phyloP scores from a whole-genome alignment of 768 basidiomycete species.

The Lactarius pseudohatsudake region DNA sequence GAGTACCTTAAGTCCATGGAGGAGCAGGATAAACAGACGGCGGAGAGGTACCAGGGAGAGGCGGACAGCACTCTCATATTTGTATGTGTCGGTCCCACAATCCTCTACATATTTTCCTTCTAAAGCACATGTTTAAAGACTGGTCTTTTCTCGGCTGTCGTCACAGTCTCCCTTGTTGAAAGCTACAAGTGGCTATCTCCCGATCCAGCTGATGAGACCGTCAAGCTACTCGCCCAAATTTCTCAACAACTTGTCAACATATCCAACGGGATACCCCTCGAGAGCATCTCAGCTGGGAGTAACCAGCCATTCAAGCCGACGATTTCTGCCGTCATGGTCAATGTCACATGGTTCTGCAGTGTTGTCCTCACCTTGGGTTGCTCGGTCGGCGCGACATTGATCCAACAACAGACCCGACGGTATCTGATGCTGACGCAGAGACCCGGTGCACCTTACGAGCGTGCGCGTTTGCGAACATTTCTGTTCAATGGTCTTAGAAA shows the following conservation, averaged over 20 bases:
- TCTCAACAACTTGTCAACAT: background rate
- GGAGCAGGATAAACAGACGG: constrained; percentile 1
- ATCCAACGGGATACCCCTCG: background rate
- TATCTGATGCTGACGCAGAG: background rate
- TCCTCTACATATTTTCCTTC: background rate
- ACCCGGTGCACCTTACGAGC: background rate
- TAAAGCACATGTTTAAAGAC: constrained; percentile 7
- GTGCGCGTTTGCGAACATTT: background rate
- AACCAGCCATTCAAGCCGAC: background rate
- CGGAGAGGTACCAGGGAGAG: background rate
- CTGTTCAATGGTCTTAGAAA: background rate
- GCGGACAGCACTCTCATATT: constrained; percentile 3
- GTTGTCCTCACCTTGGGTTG: constrained; percentile 4
- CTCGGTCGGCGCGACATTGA: constrained; percentile 16
- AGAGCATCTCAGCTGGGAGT: background rate
- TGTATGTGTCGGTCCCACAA: constrained; percentile 2
- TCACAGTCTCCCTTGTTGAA: constrained; percentile 16
- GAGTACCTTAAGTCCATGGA: constrained; percentile 8
- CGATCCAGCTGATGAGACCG: background rate
- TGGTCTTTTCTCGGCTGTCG: constrained; percentile 22
- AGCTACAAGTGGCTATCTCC: constrained; percentile 18
- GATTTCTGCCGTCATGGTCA: constrained; percentile 3
- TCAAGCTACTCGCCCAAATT: constrained; percentile 1
- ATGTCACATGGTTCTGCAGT: constrained; percentile 21
- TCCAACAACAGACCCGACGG: constrained; percentile 5